Percentiles rank a stretch among this genome's conserved stretches.
Evolutionary conservation across 805 yeast species (phyloP).

Genomic region (Priceomyces castillae): DNA sequence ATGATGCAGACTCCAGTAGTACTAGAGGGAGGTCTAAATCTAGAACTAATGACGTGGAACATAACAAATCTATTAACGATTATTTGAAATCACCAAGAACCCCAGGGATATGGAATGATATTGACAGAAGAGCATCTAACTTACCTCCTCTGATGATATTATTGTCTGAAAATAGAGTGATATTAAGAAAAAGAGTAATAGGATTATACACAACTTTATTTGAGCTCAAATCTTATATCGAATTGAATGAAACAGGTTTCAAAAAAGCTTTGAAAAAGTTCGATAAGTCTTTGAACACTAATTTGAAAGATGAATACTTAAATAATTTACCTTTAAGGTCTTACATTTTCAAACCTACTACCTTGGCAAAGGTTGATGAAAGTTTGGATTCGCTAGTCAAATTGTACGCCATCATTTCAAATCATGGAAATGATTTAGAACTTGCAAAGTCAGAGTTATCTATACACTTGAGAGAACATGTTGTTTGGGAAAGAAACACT

Average conservation of each 20-base stretch:
- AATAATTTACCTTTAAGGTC: constrained; percentile 44
- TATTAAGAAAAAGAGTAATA: constrained; percentile 45
- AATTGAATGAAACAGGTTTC: constrained; percentile 52
- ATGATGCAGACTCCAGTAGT: constrained; percentile 1
- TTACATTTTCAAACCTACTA: constrained; percentile 37
- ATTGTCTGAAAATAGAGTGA: constrained; percentile 50
- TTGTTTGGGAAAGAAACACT: constrained; percentile 55
- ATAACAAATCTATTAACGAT: constrained; percentile 29
- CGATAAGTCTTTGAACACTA: constrained; percentile 48
- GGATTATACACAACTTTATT: constrained; percentile 44
- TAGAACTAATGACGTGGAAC: constrained; percentile 4
- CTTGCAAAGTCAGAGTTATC: constrained; percentile 53
- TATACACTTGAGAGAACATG: constrained; percentile 53
- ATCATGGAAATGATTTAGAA: constrained; percentile 41
- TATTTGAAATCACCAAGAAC: constrained; percentile 37
- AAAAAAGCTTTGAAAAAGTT: constrained; percentile 53
- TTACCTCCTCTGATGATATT: constrained; percentile 33
- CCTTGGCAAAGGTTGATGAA: constrained; percentile 29
- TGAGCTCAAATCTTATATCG: constrained; percentile 50
- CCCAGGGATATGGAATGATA: constrained; percentile 30
- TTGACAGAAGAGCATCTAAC: constrained; percentile 18
- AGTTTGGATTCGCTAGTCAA: constrained; percentile 31
- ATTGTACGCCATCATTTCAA: constrained; percentile 37
- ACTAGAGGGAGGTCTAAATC: constrained; percentile 6
- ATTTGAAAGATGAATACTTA: constrained; percentile 41